These are phyloP conservation scores for Arachis hypogaea DNA, from an alignment of 306 rosid species.

Conservation along the genomic window DNA sequence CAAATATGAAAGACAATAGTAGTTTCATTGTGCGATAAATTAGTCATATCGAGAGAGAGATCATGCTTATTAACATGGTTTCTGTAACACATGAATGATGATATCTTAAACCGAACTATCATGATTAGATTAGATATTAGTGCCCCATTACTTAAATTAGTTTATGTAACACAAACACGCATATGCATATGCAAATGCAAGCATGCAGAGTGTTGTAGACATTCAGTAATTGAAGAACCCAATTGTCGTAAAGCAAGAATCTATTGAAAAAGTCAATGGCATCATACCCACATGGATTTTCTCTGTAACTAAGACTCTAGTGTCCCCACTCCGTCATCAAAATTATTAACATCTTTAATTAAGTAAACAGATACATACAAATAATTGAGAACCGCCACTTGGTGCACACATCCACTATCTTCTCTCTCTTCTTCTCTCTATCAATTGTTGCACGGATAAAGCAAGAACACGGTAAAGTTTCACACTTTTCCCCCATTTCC, in stretches of 20 bases:
- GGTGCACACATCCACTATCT: constrained; percentile 7
- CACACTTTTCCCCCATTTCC: not conserved
- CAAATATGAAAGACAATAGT: no score
- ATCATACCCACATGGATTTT: constrained; percentile 24
- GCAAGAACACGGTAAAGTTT: not conserved
- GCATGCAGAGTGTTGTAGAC: not conserved
- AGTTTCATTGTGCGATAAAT: no score
- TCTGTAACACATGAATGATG: no score
- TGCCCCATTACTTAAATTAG: not conserved
- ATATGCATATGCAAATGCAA: no score
- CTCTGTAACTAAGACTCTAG: not conserved
- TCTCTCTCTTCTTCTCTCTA: not conserved
- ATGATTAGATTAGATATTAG: not conserved
- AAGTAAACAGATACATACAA: not conserved
- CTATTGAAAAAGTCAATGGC: constrained; percentile 28
- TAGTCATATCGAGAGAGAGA: no score
- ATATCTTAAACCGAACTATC: not conserved
- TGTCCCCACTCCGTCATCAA: not conserved
- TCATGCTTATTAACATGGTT: no score
- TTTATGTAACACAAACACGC: constrained; percentile 7
- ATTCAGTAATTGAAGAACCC: not conserved
- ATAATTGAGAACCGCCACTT: constrained; percentile 36
- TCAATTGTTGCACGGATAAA: not conserved
- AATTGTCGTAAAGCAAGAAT: not conserved
- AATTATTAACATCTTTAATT: no score